These are phyloP conservation scores for Exophiala xenobiotica DNA, from an alignment of 2,329 filamentous ascomycete species.

Conservation along the genomic window DNA sequence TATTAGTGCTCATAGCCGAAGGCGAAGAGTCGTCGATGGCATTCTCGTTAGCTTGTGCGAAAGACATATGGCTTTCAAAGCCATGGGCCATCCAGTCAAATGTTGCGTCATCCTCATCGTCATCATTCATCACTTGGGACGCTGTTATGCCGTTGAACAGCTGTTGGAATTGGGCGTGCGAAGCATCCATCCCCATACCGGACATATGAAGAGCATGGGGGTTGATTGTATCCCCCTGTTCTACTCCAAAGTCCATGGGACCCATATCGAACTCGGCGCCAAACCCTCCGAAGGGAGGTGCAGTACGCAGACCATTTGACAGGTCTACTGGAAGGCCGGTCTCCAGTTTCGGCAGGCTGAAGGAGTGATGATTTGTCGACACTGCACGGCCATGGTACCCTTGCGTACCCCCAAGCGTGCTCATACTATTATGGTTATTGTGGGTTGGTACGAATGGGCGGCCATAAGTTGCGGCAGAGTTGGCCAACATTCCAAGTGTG, in stretches of 20 bases:
- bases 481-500: slow-evolving; percentile 70
- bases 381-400: slow-evolving; percentile 70
- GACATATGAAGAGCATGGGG: slow-evolving; percentile 76
- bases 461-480: slow-evolving; percentile 37
- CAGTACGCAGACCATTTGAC: slow-evolving; percentile 71
- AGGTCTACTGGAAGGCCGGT: slow-evolving; percentile 70
- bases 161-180: slow-evolving; percentile 43
- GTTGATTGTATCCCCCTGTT: slow-evolving; percentile 60
- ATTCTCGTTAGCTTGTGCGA: slow-evolving; percentile 69
- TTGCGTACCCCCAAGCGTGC: slow-evolving; percentile 56
- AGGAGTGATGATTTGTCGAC: slow-evolving; percentile 65
- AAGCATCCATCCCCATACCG: slow-evolving; percentile 55
- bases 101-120: slow-evolving; percentile 71
- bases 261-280: slow-evolving; percentile 69
- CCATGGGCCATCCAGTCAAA: slow-evolving; percentile 78
- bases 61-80: slow-evolving; percentile 74
- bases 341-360: slow-evolving; percentile 78
- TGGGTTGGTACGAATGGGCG: slow-evolving; percentile 51
- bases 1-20: slow-evolving; percentile 91
- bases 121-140: slow-evolving; percentile 57
- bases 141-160: slow-evolving; percentile 56
- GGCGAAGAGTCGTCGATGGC: slow-evolving; percentile 91
- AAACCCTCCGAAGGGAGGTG: slow-evolving; percentile 68
- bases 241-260: slow-evolving; percentile 41
- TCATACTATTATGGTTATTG: slow-evolving; percentile 74